Evolutionary conservation across 768 basidiomycete species (phyloP).

Genomic region (Boletellus ananiceps): DNA sequence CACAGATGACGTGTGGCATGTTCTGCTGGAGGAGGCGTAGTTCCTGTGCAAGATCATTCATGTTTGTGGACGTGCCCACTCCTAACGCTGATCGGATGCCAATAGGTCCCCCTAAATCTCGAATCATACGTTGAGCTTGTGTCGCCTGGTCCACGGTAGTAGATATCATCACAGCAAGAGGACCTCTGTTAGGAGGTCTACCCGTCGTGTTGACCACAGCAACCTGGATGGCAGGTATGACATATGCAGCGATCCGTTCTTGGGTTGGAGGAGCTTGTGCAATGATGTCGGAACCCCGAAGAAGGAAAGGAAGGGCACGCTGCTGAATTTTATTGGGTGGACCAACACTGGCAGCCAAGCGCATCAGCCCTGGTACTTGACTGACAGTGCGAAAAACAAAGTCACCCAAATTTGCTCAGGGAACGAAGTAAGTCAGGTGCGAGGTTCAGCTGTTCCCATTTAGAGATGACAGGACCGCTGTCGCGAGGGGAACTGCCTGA

Average conservation of each 20-base stretch:
- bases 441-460: conserved; percentile 92
- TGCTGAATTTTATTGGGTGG: conserved; percentile 99
- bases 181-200: conserved; percentile 65
- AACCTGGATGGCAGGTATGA: conserved; percentile 85
- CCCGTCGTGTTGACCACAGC: conserved; percentile 60
- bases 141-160: conserved; percentile 99
- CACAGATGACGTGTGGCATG: conserved; percentile 92
- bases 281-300: conserved; percentile 93
- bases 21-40: conserved; percentile 82
- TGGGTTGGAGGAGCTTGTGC: conserved; percentile 98
- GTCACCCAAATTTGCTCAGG: conserved; percentile 90
- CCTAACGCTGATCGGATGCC: conserved; percentile 89
- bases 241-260: conserved; percentile 96
- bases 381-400: conserved; percentile 11
- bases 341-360: conserved; percentile 60
- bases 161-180: conserved; percentile 85
- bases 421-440: conserved; percentile 85
- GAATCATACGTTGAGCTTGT: conserved; percentile 92
- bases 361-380: conserved; percentile 11
- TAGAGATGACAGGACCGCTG: conserved; percentile 76
- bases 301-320: conserved; percentile 90
- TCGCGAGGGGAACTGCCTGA: conserved; percentile 55
- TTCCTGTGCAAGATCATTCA: conserved; percentile 65
- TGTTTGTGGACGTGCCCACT: conserved; percentile 68
- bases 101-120: conserved; percentile 89